A percentile compares a stretch with the other conserved stretches of the same genome.
phyloP scores from a whole-genome alignment of 306 rosid species.

The Urtica urens region DNA sequence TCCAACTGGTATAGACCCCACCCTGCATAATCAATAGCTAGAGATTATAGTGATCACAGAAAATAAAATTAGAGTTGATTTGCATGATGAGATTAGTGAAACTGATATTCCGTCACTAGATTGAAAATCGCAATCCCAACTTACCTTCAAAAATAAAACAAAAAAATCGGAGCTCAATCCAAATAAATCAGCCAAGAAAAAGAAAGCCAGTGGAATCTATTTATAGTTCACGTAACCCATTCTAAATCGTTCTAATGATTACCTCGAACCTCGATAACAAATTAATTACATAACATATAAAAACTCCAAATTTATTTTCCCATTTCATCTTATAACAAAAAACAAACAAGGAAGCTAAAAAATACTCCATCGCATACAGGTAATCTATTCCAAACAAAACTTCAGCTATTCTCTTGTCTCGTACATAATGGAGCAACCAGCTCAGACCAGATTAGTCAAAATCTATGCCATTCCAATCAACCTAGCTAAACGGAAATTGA shows the following conservation, averaged over 20 bases:
- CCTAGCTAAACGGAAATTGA: not conserved
- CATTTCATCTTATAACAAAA: not conserved
- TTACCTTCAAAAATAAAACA: not conserved
- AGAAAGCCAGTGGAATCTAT: not conserved
- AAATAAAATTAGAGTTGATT: not conserved
- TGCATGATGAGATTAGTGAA: not conserved
- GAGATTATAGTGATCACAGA: not conserved
- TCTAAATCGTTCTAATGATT: not conserved
- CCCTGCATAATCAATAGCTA: too few relatives aligned
- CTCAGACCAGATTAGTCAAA: constrained; percentile 1
- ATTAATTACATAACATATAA: not conserved
- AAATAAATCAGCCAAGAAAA: not conserved
- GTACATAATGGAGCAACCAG: not conserved
- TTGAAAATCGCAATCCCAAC: not conserved
- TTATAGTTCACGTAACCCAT: not conserved
- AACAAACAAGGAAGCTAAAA: not conserved
- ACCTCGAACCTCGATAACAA: not conserved
- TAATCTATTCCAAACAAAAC: not conserved
- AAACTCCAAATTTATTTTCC: not conserved
- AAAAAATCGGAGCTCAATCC: not conserved
- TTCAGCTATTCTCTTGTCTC: not conserved
- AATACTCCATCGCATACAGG: not conserved
- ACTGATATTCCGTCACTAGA: not conserved
- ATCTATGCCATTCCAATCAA: not conserved
- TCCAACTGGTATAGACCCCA: not conserved